Percentiles rank a stretch among this genome's conserved stretches.
Conservation (phyloP, 306 rosid genomes). For the Albizia julibrissin region DNA sequence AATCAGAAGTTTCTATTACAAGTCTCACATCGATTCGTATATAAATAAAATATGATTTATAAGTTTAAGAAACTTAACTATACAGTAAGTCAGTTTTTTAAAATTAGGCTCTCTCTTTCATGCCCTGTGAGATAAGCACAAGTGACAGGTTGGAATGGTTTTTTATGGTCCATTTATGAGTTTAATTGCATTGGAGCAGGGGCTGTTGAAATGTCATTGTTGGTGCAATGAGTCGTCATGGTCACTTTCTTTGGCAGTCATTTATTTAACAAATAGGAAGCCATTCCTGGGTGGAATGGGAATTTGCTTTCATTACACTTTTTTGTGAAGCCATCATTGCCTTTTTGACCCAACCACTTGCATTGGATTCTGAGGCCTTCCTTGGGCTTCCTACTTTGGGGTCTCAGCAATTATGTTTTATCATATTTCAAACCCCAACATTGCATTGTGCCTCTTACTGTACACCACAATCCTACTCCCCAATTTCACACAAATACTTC, state of each 20-base stretch:
- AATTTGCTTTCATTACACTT: not conserved
- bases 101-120: no score
- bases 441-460: not conserved
- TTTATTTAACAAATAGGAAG: not conserved
- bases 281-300: not conserved
- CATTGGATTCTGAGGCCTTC: not conserved
- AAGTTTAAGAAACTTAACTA: no score
- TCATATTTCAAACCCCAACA: not conserved
- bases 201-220: slow-evolving; percentile 21
- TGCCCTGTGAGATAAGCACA: no score
- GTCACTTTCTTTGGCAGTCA: not conserved
- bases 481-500: not conserved
- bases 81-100: no score
- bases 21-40: no score
- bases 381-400: not conserved
- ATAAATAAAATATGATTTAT: no score
- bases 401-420: not conserved
- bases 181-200: slow-evolving; percentile 17
- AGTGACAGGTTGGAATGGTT: not conserved
- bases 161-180: not conserved
- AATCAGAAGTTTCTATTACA: no score
- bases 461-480: not conserved
- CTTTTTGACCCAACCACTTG: not conserved
- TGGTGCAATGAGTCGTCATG: not conserved
- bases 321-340: not conserved